Conservation (phyloP, 352 stramenopile species). For the Plasmopara halstedii region DNA sequence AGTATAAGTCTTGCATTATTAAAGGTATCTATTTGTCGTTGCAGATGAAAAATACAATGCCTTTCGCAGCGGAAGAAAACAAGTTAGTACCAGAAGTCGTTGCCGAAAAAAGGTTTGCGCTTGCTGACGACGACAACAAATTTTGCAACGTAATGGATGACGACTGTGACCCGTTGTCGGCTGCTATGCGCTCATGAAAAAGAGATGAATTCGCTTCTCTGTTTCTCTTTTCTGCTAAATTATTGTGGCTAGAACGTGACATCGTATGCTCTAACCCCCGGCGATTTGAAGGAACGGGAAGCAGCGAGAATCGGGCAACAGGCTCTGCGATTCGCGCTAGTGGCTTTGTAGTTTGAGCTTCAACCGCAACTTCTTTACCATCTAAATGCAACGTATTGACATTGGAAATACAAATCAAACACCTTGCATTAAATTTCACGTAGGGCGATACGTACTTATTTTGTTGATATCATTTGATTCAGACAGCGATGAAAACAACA, state of each 20-base stretch:
- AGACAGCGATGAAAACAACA: conserved; percentile 81
- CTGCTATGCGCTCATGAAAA: conserved; percentile 28
- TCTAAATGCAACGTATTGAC: conserved; percentile 23
- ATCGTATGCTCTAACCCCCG: conserved; percentile 44
- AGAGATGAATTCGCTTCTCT: conserved; percentile 28
- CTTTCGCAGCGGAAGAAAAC: conserved; percentile 65
- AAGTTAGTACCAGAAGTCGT: conserved; percentile 53
- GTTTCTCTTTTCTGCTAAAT: conserved; percentile 15
- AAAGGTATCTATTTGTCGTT: conserved; percentile 64
- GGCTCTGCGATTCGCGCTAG: conserved; percentile 66
- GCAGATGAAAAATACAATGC: conserved; percentile 81
- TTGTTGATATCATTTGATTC: conserved; percentile 80
- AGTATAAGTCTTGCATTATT: conserved; percentile 12
- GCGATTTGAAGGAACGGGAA: conserved; percentile 55
- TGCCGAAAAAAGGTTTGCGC: conserved; percentile 59
- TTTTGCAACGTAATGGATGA: conserved; percentile 54
- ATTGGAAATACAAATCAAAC: background rate
- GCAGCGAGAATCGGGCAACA: conserved; percentile 70
- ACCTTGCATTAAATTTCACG: background rate
- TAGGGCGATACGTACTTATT: conserved; percentile 48
- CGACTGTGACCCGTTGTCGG: conserved; percentile 27
- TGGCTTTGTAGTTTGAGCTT: conserved; percentile 55
- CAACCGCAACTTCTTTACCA: conserved; percentile 64
- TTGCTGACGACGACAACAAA: conserved; percentile 52
- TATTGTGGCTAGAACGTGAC: conserved; percentile 21